A percentile compares a stretch with the other conserved stretches of the same genome.
These are phyloP conservation scores for Postia placenta DNA, from an alignment of 768 basidiomycete genomes.

Conservation along the genomic window DNA sequence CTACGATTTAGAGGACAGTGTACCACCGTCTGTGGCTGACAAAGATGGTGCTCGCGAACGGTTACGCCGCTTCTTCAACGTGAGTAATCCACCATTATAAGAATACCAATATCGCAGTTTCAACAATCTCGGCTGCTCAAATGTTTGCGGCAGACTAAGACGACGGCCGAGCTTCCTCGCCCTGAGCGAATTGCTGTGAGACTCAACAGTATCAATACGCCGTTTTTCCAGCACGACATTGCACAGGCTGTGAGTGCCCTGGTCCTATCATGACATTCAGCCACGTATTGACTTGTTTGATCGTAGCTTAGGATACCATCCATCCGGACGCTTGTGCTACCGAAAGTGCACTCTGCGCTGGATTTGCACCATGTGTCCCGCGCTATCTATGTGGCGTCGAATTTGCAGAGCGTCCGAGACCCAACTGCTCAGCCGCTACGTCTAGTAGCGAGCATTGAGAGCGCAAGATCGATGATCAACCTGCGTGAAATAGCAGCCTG, in stretches of 20 bases:
- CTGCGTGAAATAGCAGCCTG: conserved; percentile 67
- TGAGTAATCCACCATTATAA: conserved; percentile 28
- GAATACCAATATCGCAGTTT: too few relatives aligned
- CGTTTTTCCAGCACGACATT: conserved; percentile 63
- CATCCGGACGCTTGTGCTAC: conserved; percentile 70
- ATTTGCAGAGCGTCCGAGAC: conserved; percentile 14
- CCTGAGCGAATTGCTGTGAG: conserved; percentile 59
- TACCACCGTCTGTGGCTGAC: conserved; percentile 52
- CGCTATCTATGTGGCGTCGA: conserved; percentile 31
- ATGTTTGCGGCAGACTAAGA: conserved; percentile 2
- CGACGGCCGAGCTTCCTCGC: conserved; percentile 28
- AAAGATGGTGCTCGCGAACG: conserved; percentile 55
- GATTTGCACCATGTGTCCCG: conserved; percentile 61
- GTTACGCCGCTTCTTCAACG: conserved; percentile 50
- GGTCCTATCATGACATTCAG: too few relatives aligned
- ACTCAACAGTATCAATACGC: conserved; percentile 60
- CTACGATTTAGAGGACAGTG: conserved; percentile 88
- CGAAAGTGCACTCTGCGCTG: conserved; percentile 69
- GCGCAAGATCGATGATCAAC: conserved; percentile 64
- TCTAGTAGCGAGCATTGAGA: conserved; percentile 82
- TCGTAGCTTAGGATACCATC: conserved; percentile 37
- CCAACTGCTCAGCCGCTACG: conserved; percentile 32
- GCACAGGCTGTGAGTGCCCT: conserved; percentile 57
- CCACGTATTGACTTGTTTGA: conserved; percentile 3
- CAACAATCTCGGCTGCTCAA: too few relatives aligned